Conservation (phyloP, 2,329 filamentous ascomycete species). For the Aspergillus persii region DNA sequence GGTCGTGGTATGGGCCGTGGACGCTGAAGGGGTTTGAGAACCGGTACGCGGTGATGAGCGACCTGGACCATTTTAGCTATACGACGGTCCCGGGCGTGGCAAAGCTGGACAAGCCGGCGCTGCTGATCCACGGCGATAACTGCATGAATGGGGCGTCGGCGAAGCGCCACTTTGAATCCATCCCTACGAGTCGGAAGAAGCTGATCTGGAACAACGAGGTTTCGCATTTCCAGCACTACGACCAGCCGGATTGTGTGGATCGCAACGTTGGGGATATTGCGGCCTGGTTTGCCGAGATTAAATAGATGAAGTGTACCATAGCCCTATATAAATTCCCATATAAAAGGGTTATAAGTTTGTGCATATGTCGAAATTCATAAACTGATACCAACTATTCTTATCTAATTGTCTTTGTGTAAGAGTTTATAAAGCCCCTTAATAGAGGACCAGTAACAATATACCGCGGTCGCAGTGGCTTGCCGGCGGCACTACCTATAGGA, state of each 20-base stretch:
- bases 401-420: no score
- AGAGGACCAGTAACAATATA: no score
- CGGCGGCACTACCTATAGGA: no score
- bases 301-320: neutral
- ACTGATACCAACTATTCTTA: no score
- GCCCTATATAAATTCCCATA: no score
- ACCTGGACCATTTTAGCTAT: slow-evolving; percentile 30
- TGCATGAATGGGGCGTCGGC: slow-evolving; percentile 31
- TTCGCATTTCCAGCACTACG: slow-evolving; percentile 29
- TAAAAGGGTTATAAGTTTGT: no score
- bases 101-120: slow-evolving; percentile 28
- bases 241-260: slow-evolving; percentile 28
- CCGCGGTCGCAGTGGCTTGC: no score
- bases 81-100: slow-evolving; percentile 27
- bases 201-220: slow-evolving; percentile 30
- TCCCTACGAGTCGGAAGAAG: slow-evolving; percentile 26
- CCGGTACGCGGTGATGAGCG: slow-evolving; percentile 32
- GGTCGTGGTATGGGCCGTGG: slow-evolving; percentile 32
- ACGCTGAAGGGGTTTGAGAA: slow-evolving; percentile 30
- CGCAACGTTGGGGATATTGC: slow-evolving; percentile 28
- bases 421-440: no score
- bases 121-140: slow-evolving; percentile 31
- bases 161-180: slow-evolving; percentile 25
- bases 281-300: slow-evolving; percentile 19
- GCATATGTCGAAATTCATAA: no score